Evolutionary conservation across 2,329 filamentous ascomycete genomes (phyloP).

Genomic region (Monilinia aucupariae): DNA sequence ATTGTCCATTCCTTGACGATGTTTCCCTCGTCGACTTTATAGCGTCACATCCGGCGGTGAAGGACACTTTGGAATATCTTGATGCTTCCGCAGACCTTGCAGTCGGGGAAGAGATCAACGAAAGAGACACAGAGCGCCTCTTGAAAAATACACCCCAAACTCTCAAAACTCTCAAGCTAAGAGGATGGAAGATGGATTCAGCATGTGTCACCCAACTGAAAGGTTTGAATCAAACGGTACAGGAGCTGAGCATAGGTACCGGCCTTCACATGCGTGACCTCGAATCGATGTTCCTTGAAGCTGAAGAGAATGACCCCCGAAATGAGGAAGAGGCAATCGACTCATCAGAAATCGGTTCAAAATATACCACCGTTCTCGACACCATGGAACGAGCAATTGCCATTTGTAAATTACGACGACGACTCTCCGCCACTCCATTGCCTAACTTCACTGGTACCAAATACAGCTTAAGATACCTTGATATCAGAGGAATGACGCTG

Average conservation of each 20-base stretch:
- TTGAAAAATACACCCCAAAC: constrained; percentile 4
- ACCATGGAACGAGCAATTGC: constrained; percentile 24
- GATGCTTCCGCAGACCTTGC: not conserved
- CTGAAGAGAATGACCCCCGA: not conserved
- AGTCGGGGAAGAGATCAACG: constrained; percentile 1
- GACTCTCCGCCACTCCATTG: constrained; percentile 14
- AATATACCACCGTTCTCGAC: constrained; percentile 16
- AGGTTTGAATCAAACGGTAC: not conserved
- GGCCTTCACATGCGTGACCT: constrained; percentile 21
- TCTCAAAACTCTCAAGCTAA: constrained; percentile 11
- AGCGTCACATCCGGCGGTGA: constrained; percentile 45
- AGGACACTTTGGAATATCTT: constrained; percentile 9
- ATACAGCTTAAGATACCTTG: constrained; percentile 16
- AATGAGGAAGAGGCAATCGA: constrained; percentile 5
- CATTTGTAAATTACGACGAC: constrained; percentile 21
- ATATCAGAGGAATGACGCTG: constrained; percentile 18
- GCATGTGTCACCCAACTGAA: constrained; percentile 3
- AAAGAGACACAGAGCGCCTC: constrained; percentile 2
- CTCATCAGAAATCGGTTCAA: constrained; percentile 7
- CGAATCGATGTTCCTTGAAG: constrained; percentile 20
- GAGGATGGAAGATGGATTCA: constrained; percentile 10
- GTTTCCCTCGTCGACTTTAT: constrained; percentile 64
- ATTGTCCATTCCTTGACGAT: constrained; percentile 63
- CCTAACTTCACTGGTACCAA: not conserved
- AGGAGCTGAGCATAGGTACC: constrained; percentile 18